Base-by-base conservation (phyloP, 2,329 filamentous ascomycete genomes). In the Claviceps purpurea region DNA sequence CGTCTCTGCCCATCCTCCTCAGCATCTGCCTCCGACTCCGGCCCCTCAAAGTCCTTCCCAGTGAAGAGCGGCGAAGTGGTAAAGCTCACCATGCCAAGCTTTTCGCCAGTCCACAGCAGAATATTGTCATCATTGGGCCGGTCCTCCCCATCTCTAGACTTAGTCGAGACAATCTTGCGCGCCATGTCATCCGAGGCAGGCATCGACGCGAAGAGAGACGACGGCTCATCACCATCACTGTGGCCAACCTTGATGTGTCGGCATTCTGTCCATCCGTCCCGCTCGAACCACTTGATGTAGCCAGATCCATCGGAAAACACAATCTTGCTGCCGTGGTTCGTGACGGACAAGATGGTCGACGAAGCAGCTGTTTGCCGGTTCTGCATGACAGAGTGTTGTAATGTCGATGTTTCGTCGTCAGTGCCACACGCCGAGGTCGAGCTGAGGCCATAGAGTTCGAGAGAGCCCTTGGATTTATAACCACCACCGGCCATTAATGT, bases 381-480 rank as follows among this genome's bases (percentile, higher is more conserved):
- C 57, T 84, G 83, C 64, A 83, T 80, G 13, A 71, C 68, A 22
- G 75, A 76, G 49, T 74, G 72, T 46, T 73, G 70, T 46, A 59
- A 52, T 50, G 60, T 56, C 50, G 49, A 57, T 52, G 51, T 59
- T 53, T 55, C 64, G 40, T 50, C 64, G 40, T 50, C 41, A 13
- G n/a, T 39, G 26, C 41, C 63, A 56, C 60, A 56, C n/a, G 60
- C 58, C 22, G 56, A 60, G 54, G 51, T 61, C 44, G 57, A 63
- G 43, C 57, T 68, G 24, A 88, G 68, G 14, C 82, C 81, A 65
- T 95, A 95, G n/a, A 95, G 70, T 62, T 97, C 91, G 2, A 97
- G 72, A 0, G 86, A 90, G 0, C 91, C 91, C 65, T 93, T 90
- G 37, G 85, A 88, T 59, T 93, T 94, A 70, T 96, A 96, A 63